A percentile compares a stretch with the other conserved stretches of the same genome.
Conservation (phyloP, 192 early-diverging fungal species). For the Coemansia sp. region DNA sequence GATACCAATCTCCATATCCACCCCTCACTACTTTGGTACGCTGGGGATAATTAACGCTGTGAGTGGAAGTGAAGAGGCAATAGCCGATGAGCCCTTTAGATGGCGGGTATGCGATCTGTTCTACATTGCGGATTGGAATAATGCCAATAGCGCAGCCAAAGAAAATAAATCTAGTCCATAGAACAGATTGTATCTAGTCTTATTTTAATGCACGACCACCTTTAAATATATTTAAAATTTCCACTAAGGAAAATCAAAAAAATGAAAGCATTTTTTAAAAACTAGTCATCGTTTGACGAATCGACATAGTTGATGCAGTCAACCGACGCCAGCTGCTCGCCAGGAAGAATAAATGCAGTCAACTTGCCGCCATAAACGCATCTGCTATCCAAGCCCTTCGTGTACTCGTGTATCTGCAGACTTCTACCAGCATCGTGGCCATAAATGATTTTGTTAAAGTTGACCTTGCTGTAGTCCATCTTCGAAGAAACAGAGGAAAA, state of each 20-base stretch:
- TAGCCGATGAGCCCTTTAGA: constrained; percentile 22
- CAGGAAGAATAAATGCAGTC: constrained; percentile 60
- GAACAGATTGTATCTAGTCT: too few species aligned
- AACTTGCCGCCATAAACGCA: constrained; percentile 69
- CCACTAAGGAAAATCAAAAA: too few species aligned
- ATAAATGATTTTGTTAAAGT: constrained; percentile 57
- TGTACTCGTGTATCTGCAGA: constrained; percentile 57
- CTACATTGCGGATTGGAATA: constrained; percentile 12
- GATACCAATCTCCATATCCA: constrained; percentile 21
- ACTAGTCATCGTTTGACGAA: neutral
- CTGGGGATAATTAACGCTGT: constrained; percentile 3
- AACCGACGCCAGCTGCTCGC: constrained; percentile 28
- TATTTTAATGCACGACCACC: too few species aligned
- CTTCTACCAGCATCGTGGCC: constrained; percentile 69
- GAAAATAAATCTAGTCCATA: neutral
- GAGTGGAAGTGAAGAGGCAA: neutral
- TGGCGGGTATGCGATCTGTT: constrained; percentile 32
- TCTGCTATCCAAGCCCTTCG: constrained; percentile 68
- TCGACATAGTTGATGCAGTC: constrained; percentile 22
- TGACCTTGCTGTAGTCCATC: constrained; percentile 26
- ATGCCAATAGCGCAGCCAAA: neutral
- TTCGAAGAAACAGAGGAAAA: neutral
- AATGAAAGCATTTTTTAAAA: too few species aligned
- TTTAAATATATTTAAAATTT: too few species aligned
- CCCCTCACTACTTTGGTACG: constrained; percentile 12